Base-by-base conservation (phyloP, 1,284 basidiomycete species). In the Hypsizygus ulmarius region DNA sequence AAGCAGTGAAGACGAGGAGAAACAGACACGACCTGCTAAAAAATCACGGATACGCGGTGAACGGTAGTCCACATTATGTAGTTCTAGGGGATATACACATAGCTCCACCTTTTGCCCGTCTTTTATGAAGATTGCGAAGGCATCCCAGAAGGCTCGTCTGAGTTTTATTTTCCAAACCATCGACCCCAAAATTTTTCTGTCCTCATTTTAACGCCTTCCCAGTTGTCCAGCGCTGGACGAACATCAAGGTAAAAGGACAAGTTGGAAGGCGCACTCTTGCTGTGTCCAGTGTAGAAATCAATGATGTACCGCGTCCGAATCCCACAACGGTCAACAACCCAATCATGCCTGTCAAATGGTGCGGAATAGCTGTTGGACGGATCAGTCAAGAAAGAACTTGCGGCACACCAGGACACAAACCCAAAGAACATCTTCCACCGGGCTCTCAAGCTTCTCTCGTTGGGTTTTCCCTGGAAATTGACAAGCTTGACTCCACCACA, bases 311-410 rank as follows among this genome's bases (percentile, higher is more conserved):
- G 85, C 61, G 95, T 77, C 46, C 83, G 84, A 2, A 80, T 81
- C 2, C 94, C 94, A 61, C 92, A 94, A 25, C 97, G 84, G 66
- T 97, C 93, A 36, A 99, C 84, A 36, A 93, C 71, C 97, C 96
- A 99, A 67, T 99, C 96, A 57, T 99, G 96, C 47, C 97, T 78
- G 67, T 99, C 97, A 65, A 99, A 99, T 0, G 96, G 96, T 9
- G 90, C 77, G 33, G 90, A 79, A 67, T 98, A 99, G 2, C 95
- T 93, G 59, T 33, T 45, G 3, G 28, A 35, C 35, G 36, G 38
- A 52, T 16, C n/a, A 18, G 28, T 14, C 2, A 12, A 14, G 29
- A 27, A 43, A 11, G 15, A 39, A 11, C 15, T 14, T 16, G 27
- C 28, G 5, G 35, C n/a, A 35, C n/a, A 18, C 6, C 6, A 30